Base-by-base conservation (phyloP, 306 rosid species). In the Prunus kanzakura region DNA sequence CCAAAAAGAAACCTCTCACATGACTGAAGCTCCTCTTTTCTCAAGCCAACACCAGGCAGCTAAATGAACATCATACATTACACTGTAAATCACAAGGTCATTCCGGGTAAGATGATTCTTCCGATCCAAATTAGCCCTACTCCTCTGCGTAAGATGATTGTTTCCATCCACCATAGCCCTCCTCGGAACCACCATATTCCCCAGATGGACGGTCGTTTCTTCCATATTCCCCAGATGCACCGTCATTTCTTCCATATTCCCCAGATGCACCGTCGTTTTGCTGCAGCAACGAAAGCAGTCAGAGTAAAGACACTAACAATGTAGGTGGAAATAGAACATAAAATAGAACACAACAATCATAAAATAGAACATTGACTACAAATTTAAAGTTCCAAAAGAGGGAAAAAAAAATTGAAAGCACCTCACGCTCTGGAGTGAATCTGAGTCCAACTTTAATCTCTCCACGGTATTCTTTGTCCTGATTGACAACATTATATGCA, bases 401-500 rank as follows among this genome's bases (percentile, higher is more conserved):
- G 60, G 15, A 22, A 18, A 35, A 51, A 51, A 67, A 68, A 57
- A 11, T 64, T 64, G 45, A 16, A 0, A 27, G 18, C 61, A 19
- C 76, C 76, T 58, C 76, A 38, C 45, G 67, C 88, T 85, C 85
- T 10, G 71, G 89, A 50, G 47, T 71, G 73, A 91, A 91, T 47
- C 77, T 77, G 68, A 91, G 90, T 74, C 88, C 86, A 76, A 88
- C 10, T 82, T 64, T 79, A 67, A 91, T 85, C 70, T 83, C 89
- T 23, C 95, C 97, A 11, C 85, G 52, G 69, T 63, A 89, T n/a
- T 82, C 77, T 25, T 72, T 80, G 79, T 86, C 85, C 82, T 85
- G 45, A 47, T 73, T 91, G 18, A 91, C 91, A 8, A 93, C 94
- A 51, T 85, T 89, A 81, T 91, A 89, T 19, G 79, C 46, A 2